Percentiles rank a stretch among this genome's conserved stretches.
Conservation (phyloP, 1,284 basidiomycete species). For the Apiotrichum veenhuisii region DNA sequence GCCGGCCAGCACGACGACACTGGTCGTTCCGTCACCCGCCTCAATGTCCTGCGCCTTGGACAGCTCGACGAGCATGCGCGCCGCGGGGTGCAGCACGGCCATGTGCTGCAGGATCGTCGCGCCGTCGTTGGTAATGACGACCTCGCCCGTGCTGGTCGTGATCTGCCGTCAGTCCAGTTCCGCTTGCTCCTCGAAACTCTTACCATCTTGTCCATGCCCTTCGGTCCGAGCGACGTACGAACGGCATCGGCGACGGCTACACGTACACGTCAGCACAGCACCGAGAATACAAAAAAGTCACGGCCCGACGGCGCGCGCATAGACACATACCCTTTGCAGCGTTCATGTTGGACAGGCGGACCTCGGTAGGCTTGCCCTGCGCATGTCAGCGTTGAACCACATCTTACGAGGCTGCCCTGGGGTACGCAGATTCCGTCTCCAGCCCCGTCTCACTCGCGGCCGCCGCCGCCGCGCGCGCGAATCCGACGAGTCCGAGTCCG, state of each 20-base stretch:
- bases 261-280: slow-evolving; percentile 14
- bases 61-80: slow-evolving; percentile 97
- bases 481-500: not conserved
- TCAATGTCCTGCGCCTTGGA: slow-evolving; percentile 98
- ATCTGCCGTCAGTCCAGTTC: slow-evolving; percentile 61
- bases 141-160: slow-evolving; percentile 93
- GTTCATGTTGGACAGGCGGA: slow-evolving; percentile 90
- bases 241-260: slow-evolving; percentile 98
- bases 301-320: not conserved
- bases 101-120: slow-evolving; percentile 98
- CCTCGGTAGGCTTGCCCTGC: slow-evolving; percentile 59
- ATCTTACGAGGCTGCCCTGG: not conserved
- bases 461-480: too few relatives aligned
- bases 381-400: slow-evolving; percentile 10
- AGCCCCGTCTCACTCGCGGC: too few relatives aligned
- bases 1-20: slow-evolving; percentile 94
- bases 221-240: slow-evolving; percentile 90
- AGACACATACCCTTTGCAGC: slow-evolving; percentile 74
- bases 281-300: not conserved
- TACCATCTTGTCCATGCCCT: slow-evolving; percentile 99
- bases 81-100: slow-evolving; percentile 95
- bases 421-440: too few relatives aligned
- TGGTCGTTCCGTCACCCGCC: slow-evolving; percentile 98
- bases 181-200: slow-evolving; percentile 25
- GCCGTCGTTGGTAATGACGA: slow-evolving; percentile 98